Percentiles rank a stretch among this genome's conserved stretches.
Conservation (phyloP, 2,329 filamentous ascomycete species). For the Penicillium sp. region DNA sequence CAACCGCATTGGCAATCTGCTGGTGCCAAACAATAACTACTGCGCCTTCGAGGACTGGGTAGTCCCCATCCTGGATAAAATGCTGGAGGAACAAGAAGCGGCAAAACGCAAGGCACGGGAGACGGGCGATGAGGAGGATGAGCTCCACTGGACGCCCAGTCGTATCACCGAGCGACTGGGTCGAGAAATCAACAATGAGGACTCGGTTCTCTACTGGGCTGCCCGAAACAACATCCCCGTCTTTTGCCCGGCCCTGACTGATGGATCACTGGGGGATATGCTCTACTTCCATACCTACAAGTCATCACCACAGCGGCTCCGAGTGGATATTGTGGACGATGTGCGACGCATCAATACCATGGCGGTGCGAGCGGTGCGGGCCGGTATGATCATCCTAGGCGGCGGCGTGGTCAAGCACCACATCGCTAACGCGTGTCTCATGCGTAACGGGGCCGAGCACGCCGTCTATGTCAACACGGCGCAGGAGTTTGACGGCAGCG, state of each 20-base stretch:
- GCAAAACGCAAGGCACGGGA: constrained; percentile 54
- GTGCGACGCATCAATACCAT: constrained; percentile 91
- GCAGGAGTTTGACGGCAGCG: constrained; percentile 95
- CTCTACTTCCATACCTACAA: constrained; percentile 98
- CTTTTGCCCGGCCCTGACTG: constrained; percentile 92
- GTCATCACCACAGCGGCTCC: constrained; percentile 70
- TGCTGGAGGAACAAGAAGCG: constrained; percentile 89
- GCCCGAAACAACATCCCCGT: constrained; percentile 95
- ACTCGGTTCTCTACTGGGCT: constrained; percentile 94
- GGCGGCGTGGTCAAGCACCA: constrained; percentile 97
- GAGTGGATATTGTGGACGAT: constrained; percentile 88
- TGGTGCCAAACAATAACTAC: constrained; percentile 96
- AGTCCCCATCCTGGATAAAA: constrained; percentile 85
- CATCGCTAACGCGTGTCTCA: constrained; percentile 93
- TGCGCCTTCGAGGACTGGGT: constrained; percentile 98
- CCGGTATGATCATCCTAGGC: constrained; percentile 92
- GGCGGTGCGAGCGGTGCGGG: constrained; percentile 76
- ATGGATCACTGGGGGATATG: constrained; percentile 95
- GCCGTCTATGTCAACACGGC: constrained; percentile 97
- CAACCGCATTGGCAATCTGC: constrained; percentile 91
- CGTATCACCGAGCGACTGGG: constrained; percentile 86
- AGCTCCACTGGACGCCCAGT: constrained; percentile 86
- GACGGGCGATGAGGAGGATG: constrained; percentile 51
- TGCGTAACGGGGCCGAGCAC: constrained; percentile 95
- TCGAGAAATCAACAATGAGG: constrained; percentile 87